Conservation (phyloP, 148 eudicot genomes). For the Selenicereus undatus region DNA sequence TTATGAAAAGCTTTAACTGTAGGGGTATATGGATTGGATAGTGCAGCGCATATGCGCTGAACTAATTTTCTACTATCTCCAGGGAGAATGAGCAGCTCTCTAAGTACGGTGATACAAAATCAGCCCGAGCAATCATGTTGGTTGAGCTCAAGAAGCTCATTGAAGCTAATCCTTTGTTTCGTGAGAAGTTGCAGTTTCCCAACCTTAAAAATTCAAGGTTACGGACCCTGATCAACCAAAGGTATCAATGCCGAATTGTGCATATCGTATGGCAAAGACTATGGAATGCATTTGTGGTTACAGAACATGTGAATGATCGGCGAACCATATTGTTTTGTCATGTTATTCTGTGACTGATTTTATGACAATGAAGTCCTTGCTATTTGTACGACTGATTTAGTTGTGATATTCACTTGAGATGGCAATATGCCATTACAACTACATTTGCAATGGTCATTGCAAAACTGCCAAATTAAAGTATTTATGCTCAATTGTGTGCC, state of each 20-base stretch:
- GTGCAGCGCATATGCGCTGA: background rate
- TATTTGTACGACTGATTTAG: constrained; percentile 4
- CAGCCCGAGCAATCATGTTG: constrained; percentile 71
- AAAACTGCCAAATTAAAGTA: background rate
- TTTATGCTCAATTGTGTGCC: background rate
- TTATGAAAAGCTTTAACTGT: background rate
- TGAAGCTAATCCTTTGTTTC: constrained; percentile 78
- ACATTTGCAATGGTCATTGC: background rate
- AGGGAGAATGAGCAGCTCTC: constrained; percentile 75
- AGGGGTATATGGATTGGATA: background rate
- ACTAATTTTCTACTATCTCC: constrained; percentile 9
- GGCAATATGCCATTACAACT: background rate
- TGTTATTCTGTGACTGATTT: background rate
- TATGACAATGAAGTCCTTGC: background rate
- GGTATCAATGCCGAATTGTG: constrained; percentile 31
- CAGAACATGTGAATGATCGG: background rate
- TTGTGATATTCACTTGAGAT: background rate
- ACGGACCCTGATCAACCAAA: constrained; percentile 71
- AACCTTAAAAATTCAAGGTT: constrained; percentile 63
- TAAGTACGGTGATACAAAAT: constrained; percentile 65
- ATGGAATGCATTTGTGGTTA: background rate
- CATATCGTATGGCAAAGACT: background rate
- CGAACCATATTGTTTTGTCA: background rate
- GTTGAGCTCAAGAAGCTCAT: constrained; percentile 69
- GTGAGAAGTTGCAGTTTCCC: constrained; percentile 69